Evolutionary conservation across 495 filamentous ascomycete genomes (phyloP).

Genomic region (Talaromyces borbonicus): DNA sequence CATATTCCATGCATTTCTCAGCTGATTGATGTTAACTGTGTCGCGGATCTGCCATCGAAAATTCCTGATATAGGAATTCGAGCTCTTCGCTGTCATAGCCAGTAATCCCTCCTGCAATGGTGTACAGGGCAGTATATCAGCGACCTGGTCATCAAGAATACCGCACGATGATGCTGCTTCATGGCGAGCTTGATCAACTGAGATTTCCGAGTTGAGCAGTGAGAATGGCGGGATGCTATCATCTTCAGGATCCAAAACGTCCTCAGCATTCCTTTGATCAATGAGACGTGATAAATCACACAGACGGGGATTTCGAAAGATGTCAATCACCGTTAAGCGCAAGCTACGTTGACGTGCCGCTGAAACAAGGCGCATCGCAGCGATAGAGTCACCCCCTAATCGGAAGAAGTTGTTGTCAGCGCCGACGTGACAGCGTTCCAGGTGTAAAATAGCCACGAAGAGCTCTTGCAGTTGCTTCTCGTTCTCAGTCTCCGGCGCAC

Average conservation of each 20-base stretch:
- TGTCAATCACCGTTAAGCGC: not conserved
- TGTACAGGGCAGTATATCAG: conserved; percentile 49
- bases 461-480: too few species aligned
- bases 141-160: conserved; percentile 21
- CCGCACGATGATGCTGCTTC: conserved; percentile 22
- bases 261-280: too few species aligned
- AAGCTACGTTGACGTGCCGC: not conserved
- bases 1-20: conserved; percentile 26
- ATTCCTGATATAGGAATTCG: conserved; percentile 38
- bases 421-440: too few species aligned
- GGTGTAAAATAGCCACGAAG: too few species aligned
- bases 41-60: not conserved
- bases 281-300: not conserved
- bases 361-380: not conserved
- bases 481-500: too few species aligned
- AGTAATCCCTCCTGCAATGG: conserved; percentile 52
- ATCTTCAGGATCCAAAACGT: not conserved
- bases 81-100: conserved; percentile 33
- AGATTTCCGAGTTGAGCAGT: not conserved
- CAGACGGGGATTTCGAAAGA: not conserved
- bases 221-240: not conserved
- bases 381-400: not conserved
- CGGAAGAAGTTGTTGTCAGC: too few species aligned
- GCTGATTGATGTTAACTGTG: conserved; percentile 11
- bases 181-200: conserved; percentile 13